phyloP scores from a whole-genome alignment of 306 rosid genomes.

The Ziziphus jujuba region DNA sequence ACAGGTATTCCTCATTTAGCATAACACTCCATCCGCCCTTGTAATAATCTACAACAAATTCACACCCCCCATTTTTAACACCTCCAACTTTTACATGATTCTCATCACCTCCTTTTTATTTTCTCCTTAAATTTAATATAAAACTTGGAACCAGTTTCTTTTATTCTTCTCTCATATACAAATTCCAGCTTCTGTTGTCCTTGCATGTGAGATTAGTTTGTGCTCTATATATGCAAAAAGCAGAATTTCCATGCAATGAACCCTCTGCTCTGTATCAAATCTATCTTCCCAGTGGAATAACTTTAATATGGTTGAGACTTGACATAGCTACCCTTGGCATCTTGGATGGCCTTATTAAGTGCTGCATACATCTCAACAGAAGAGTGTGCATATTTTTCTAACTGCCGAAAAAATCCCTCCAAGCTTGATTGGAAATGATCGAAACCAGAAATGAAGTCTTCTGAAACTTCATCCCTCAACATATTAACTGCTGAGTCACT shows the following conservation, averaged over 20 bases:
- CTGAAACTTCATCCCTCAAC: slow-evolving; percentile 49
- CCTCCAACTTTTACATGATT: slow-evolving; percentile 6
- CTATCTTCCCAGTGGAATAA: slow-evolving; percentile 22
- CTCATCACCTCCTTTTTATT: slow-evolving; percentile 30
- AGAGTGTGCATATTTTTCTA: slow-evolving; percentile 56
- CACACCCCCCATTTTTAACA: slow-evolving; percentile 18
- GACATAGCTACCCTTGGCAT: slow-evolving; percentile 32
- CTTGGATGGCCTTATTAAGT: slow-evolving; percentile 42
- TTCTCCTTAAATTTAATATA: slow-evolving; percentile 23
- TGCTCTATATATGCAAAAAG: slow-evolving; percentile 12
- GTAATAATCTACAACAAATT: slow-evolving; percentile 23
- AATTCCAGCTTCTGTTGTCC: slow-evolving; percentile 33
- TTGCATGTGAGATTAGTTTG: slow-evolving; percentile 23
- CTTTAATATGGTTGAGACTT: slow-evolving; percentile 42
- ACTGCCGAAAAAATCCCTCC: slow-evolving; percentile 49
- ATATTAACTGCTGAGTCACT: slow-evolving; percentile 45
- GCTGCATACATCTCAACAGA: slow-evolving; percentile 59
- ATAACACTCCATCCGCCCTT: slow-evolving; percentile 23
- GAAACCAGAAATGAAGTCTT: slow-evolving; percentile 56
- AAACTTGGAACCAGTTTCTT: slow-evolving; percentile 13
- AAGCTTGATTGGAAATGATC: slow-evolving; percentile 59
- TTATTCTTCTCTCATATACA: slow-evolving; percentile 42
- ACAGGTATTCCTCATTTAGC: slow-evolving; percentile 36
- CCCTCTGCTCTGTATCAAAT: neutral
- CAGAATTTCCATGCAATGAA: slow-evolving; percentile 1